Base-by-base conservation (phyloP, 2,329 filamentous ascomycete genomes). In the Exserohilum turcica region DNA sequence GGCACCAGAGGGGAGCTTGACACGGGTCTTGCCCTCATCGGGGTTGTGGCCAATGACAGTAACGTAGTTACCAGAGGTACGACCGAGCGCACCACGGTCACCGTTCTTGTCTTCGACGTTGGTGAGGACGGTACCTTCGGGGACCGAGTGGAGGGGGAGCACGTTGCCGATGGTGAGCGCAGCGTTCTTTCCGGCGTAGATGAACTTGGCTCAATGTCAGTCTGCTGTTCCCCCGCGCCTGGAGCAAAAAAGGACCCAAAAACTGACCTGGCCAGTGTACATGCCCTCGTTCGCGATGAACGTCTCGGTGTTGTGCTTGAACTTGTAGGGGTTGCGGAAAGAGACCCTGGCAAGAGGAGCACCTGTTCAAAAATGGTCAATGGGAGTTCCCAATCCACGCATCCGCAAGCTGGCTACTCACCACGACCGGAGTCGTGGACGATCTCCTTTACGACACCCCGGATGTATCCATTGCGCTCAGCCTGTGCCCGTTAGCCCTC, bases 251-350 rank as follows among this genome's bases (percentile, higher is more conserved):
- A n/a, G n/a, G 48, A 32, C 40, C 38, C 38, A 58, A 21, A 42
- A 24, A 69, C 69, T 70, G 39, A 74, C 71, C 83, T 99, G 94
- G 79, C 94, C 94, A 70, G 94, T 97, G 91, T 97, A 99, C 92
- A 97, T 97, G 84, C 94, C 94, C 86, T 97, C 94, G 84, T 97
- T 99, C 82, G 94, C 94, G 78, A 99, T 99, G 89, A 99, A 97
- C 72, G 94, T 99, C 89, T 99, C 92, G 80, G 89, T 93, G 79
- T 92, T 84, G 79, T 92, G 88, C 88, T 96, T 96, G 90, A 91
- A 97, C 81, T 88, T 87, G 89, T 99, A 99, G 74, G 94, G 92
- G 82, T 96, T 90, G 75, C 94, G 92, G 91, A 99, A 99, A 74
- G 86, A 83, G 76, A 99, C 92, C 82, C 91, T 91, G 79, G 94